A percentile compares a stretch with the other conserved stretches of the same genome.
Evolutionary conservation across 208 protist genomes (phyloP).

Genomic region (Acanthamoeba healyi): DNA sequence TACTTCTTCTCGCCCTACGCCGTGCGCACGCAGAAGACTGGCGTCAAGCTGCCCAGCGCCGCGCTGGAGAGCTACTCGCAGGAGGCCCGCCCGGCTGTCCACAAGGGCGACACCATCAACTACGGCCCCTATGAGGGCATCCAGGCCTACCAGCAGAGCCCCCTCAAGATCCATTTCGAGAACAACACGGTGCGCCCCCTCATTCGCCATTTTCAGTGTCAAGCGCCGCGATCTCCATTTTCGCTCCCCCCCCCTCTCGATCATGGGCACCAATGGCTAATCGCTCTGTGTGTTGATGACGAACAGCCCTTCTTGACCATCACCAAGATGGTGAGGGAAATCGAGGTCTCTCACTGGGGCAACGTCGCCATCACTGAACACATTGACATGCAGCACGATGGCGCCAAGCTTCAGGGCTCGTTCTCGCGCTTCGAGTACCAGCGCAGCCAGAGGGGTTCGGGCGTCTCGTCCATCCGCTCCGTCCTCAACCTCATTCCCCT

Average conservation of each 20-base stretch:
- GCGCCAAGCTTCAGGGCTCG: constrained; percentile 78
- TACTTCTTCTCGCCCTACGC: constrained; percentile 84
- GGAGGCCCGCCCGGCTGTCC: constrained; percentile 28
- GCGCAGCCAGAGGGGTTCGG: constrained; percentile 42
- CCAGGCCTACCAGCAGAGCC: constrained; percentile 31
- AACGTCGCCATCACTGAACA: constrained; percentile 86
- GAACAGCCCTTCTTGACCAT: constrained; percentile 68
- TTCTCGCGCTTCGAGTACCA: constrained; percentile 88
- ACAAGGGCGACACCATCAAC: constrained; percentile 45
- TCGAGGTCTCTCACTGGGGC: constrained; percentile 84
- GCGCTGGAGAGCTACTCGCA: constrained; percentile 70
- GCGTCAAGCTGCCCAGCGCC: constrained; percentile 78
- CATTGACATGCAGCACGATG: constrained; percentile 82
- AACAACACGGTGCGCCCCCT: constrained; percentile 76
- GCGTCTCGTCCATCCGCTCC: constrained; percentile 29
- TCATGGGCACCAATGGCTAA: background rate
- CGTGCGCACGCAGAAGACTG: constrained; percentile 79
- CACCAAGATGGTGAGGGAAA: constrained; percentile 25
- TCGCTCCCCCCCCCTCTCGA: background rate
- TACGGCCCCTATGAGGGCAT: constrained; percentile 86
- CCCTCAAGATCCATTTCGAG: constrained; percentile 85
- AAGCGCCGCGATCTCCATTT: background rate
- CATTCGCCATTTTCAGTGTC: constrained; percentile 45
- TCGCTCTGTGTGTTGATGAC: background rate
- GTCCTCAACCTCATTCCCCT: constrained; percentile 80